These are phyloP conservation scores for Microbotryum saponariae DNA, from an alignment of 1,284 basidiomycete genomes.

Conservation along the genomic window DNA sequence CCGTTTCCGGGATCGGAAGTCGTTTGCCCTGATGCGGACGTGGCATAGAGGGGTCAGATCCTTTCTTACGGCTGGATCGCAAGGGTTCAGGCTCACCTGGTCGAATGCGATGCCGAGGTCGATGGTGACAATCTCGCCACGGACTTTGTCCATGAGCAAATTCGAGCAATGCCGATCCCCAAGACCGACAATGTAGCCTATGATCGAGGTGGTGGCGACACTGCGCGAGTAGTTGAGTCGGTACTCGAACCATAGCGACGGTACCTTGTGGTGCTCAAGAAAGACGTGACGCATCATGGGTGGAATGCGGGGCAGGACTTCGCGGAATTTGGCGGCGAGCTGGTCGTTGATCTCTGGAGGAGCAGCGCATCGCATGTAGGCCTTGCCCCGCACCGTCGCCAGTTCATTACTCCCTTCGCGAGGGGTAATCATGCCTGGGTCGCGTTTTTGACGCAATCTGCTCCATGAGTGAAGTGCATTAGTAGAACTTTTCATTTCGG, in stretches of 20 bases:
- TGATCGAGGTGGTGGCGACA: constrained; percentile 86
- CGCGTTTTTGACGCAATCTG: not conserved
- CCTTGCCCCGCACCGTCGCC: too few relatives aligned
- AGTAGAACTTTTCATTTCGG: not conserved
- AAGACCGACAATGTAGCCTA: constrained; percentile 84
- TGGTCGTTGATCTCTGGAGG: too few relatives aligned
- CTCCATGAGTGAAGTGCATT: not conserved
- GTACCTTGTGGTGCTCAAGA: constrained; percentile 75
- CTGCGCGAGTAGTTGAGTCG: constrained; percentile 82
- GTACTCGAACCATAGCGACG: constrained; percentile 89
- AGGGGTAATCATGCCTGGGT: not conserved
- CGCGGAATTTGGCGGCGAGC: constrained; percentile 44
- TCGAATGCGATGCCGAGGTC: constrained; percentile 97
- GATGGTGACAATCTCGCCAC: constrained; percentile 86
- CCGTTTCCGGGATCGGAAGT: constrained; percentile 72
- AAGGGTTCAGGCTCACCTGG: constrained; percentile 52
- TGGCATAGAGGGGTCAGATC: not conserved
- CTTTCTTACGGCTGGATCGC: not conserved
- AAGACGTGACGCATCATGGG: constrained; percentile 95
- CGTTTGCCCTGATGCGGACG: constrained; percentile 82
- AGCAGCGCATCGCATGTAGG: too few relatives aligned
- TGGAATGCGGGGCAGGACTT: constrained; percentile 54
- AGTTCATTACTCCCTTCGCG: too few relatives aligned
- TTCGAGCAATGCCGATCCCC: constrained; percentile 91
- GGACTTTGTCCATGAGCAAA: constrained; percentile 75